Conservation (phyloP, 108 stramenopile genomes). For the Skeletonema tropicum region DNA sequence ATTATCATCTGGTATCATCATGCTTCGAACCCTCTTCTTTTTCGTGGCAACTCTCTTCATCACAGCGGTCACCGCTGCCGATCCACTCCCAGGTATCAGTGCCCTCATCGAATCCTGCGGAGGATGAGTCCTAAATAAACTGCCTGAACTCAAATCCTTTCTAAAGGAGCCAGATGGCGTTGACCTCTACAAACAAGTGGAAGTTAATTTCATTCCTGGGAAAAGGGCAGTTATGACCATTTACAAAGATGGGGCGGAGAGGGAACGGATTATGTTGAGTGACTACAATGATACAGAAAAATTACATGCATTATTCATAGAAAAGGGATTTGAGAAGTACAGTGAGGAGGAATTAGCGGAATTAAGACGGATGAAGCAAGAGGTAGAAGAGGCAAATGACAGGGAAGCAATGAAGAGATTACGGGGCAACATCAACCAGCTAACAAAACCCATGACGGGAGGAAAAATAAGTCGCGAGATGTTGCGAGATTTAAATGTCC, state of each 20-base stretch:
- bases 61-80: slow-evolving; percentile 6
- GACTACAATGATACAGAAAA: slow-evolving; percentile 43
- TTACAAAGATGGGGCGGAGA: slow-evolving; percentile 43
- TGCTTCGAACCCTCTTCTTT: background rate
- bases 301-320: slow-evolving; percentile 32
- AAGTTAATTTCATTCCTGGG: slow-evolving; percentile 58
- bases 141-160: slow-evolving; percentile 60
- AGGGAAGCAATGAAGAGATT: background rate
- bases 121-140: slow-evolving; percentile 64
- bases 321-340: slow-evolving; percentile 45
- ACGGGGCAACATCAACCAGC: background rate
- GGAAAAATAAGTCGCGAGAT: background rate
- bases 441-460: background rate
- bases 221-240: slow-evolving; percentile 54
- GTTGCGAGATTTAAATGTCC: slow-evolving; percentile 4
- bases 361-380: slow-evolving; percentile 5
- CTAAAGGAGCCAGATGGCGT: slow-evolving; percentile 56
- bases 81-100: slow-evolving; percentile 19
- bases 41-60: background rate
- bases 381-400: background rate
- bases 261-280: slow-evolving; percentile 35
- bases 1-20: background rate
- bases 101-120: slow-evolving; percentile 60
- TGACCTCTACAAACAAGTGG: slow-evolving; percentile 55
- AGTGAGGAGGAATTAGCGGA: slow-evolving; percentile 22